Percentiles rank a stretch among this genome's conserved stretches.
phyloP scores from a whole-genome alignment of 1,284 basidiomycete genomes.

The Hypsizygus ulmarius region DNA sequence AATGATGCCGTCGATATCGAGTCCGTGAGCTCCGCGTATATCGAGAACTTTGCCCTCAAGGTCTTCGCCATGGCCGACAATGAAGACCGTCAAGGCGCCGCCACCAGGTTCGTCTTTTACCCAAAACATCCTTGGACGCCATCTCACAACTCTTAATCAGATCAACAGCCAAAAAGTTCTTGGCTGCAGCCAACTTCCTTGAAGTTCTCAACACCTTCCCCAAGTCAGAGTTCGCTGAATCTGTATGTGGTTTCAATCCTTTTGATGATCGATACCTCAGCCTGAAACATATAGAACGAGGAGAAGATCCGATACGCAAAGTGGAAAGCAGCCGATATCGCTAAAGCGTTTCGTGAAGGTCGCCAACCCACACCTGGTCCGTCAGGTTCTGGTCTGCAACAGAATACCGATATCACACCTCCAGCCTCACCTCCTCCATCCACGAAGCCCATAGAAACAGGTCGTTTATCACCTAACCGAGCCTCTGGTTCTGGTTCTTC shows the following conservation, averaged over 20 bases:
- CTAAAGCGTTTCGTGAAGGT: conserved; percentile 86
- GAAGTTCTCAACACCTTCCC: conserved; percentile 81
- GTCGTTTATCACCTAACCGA: background rate
- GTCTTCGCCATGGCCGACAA: conserved; percentile 90
- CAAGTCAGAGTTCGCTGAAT: conserved; percentile 48
- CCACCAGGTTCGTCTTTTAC: conserved; percentile 56
- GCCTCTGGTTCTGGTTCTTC: background rate
- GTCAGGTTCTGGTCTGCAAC: conserved; percentile 41
- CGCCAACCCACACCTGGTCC: conserved; percentile 69
- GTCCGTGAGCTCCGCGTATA: conserved; percentile 79
- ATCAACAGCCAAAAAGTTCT: conserved; percentile 83
- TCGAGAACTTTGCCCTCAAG: conserved; percentile 92
- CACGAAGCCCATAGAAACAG: background rate
- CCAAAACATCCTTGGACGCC: conserved; percentile 2
- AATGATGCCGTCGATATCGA: conserved; percentile 87
- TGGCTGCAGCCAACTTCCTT: conserved; percentile 85
- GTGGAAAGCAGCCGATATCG: conserved; percentile 91
- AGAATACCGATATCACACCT: conserved; percentile 26
- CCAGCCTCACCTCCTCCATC: conserved; percentile 23
- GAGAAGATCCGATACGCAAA: conserved; percentile 87
- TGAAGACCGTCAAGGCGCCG: conserved; percentile 78
- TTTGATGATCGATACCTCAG: conserved; percentile 9
- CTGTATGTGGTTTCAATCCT: conserved; percentile 30
- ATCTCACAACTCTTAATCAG: conserved; percentile 35
- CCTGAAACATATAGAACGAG: conserved; percentile 46